Percentiles rank a stretch among this genome's conserved stretches.
phyloP scores from a whole-genome alignment of 345 rosid genomes.

The Gossypium ekmanianum region DNA sequence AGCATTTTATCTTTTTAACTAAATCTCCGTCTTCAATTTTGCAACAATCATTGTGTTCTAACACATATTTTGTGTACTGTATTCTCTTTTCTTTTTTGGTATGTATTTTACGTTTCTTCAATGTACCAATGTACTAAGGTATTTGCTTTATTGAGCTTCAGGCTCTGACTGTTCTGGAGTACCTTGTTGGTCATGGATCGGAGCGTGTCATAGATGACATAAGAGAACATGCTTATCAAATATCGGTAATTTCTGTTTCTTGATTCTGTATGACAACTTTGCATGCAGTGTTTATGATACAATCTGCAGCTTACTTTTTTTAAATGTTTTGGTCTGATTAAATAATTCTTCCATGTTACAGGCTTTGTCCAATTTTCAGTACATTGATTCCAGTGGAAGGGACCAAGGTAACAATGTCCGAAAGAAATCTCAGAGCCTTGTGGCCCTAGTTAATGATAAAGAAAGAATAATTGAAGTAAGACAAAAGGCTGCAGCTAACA shows the following conservation, averaged over 20 bases:
- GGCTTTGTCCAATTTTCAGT: conserved; percentile 85
- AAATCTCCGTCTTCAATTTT: background rate
- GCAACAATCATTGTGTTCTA: background rate
- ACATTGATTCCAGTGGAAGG: conserved; percentile 91
- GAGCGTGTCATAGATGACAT: conserved; percentile 91
- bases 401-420: conserved; percentile 98
- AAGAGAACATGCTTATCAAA: conserved; percentile 80
- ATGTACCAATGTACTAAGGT: conserved; percentile 19
- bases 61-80: background rate
- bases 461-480: conserved; percentile 86
- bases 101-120: background rate
- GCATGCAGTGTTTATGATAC: background rate
- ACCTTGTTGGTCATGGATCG: conserved; percentile 86
- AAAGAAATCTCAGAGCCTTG: conserved; percentile 92
- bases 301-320: background rate
- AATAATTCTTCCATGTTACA: conserved; percentile 34
- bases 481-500: conserved; percentile 90
- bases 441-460: conserved; percentile 87
- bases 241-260: conserved; percentile 52
- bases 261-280: background rate
- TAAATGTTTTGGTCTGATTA: conserved; percentile 8
- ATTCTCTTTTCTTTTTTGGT: background rate
- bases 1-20: background rate
- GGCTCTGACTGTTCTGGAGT: conserved; percentile 89
- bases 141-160: conserved; percentile 33